Base-by-base conservation (phyloP, 345 rosid genomes). In the Eucalyptus decipiens region DNA sequence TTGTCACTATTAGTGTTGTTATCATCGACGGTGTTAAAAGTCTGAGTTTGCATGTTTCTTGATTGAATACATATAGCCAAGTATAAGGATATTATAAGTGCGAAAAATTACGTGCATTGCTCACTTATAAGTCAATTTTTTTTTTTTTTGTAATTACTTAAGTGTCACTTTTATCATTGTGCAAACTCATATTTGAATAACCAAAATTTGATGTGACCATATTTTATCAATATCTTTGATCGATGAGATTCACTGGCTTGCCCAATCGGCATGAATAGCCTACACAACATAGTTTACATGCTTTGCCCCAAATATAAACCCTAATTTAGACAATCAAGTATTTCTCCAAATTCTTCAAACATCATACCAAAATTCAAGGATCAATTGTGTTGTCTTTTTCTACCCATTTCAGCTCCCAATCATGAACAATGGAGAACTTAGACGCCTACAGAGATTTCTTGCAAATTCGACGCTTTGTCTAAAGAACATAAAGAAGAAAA, bases 231-330 rank as follows among this genome's bases (percentile, higher is more conserved):
- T 21, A 52, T 21, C 2, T 52, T 52, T 1, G 0, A 52, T 52
- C 2, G 2, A 52, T 52, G 11, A 52, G 11, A 52, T 0, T 52
- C 5, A 21, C 2, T 0, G 0, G 13, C 3, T 0, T n/a, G 76
- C 21, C 2, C 11, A 67, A 0, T 16, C 3, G n/a, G 0, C 0
- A 1, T n/a, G 9, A 30, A n/a, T 67, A n/a, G 21, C 3, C 2
- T 28, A 32, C 3, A 17, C 0, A 2, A 69, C 1, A 2, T 32
- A 10, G 24, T 17, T 12, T 32, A 69, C 42, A 32, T 69, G 42
- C 0, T 69, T 69, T 69, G 42, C 42, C 42, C 13, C 12, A 69
- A 32, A 32, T 32, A 69, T 5, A 32, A 69, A 32, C 24, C 23
- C 12, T 69, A 69, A 69, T 69, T 69, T 18, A 42, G 24, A 69